Evolutionary conservation across 2,329 filamentous ascomycete genomes (phyloP), one percentile per base, ranked within the genome.

Genomic region (Penicillium thymicola): DNA sequence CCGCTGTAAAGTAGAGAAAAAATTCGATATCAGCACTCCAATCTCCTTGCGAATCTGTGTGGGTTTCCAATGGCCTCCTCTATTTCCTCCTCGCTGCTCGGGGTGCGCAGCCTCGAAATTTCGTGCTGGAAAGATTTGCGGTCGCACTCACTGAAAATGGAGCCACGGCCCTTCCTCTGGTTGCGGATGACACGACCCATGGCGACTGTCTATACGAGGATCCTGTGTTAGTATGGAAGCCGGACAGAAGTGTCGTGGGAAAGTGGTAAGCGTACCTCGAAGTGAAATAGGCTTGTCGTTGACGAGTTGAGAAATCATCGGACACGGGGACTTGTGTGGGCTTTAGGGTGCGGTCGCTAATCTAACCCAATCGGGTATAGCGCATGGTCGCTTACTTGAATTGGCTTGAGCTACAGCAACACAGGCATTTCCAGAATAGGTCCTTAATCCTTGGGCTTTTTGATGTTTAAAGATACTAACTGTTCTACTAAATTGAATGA

Each of bases 111-210:
- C 52, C 34, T 58, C 52, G 59, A 57, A 55, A 58, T 53, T 60
- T 65, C 53, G 57, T 59, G 56, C 44, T 50, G 43, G 61, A 49
- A 60, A 59, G 59, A 47, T 57, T 64, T 65, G 66, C 67, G 67
- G 76, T 76, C 79, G 77, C 76, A 83, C 82, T 76, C 78, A 80
- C 84, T 89, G 82, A 90, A 90, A 81, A 90, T 89, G 70, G 85
- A 88, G 78, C 87, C 87, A 79, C 87, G 86, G 78, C 87, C 85
- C 81, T 87, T 87, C 78, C 85, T 86, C 83, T 90, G 87, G 80
- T 89, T 90, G 75, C 87, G 83, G 76, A 89, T 89, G 73, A 89
- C 87, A 77, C 87, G 82, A 85, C 84, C 85, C 84, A 81, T 79
- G 72, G 72, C 74, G 75, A 72, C 73, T 76, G 67, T 74, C 73